Base-by-base conservation (phyloP, 441 rosid genomes). In the Aquilaria agallochum region DNA sequence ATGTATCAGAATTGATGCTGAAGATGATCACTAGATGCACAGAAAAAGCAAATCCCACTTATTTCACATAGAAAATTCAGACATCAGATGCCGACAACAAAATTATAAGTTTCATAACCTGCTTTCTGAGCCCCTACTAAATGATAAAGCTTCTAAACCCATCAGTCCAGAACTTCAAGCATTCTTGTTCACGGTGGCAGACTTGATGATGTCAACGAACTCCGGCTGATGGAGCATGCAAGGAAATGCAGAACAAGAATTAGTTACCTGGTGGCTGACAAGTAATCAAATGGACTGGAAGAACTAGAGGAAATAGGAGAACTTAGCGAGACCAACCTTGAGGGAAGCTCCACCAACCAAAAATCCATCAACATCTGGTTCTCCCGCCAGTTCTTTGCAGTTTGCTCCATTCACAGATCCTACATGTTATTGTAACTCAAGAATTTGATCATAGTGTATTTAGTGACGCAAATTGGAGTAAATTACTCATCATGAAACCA, bases 301-400 rank as follows among this genome's bases (percentile, higher is more conserved):
- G 45, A 40, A 5, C 45, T 7, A 54, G 11, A 45, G 10, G 1
- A 5, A 31, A 61, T 42, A 47, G 1, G 20, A 9, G n/a, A 55
- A 32, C 47, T 31, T 36, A 45, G 50, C 10, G 53, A 12, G 7
- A 57, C 40, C 40, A 62, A 85, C 91, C 95, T 88, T 85, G 49
- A 88, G 68, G 53, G 95, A 85, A 67, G 95, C 95, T 65, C 91
- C 95, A 5, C 89, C 91, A 50, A 88, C 95, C 79, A 88, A 77
- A 75, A 88, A 85, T 54, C 91, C 95, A 63, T 85, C 95, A 13
- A 88, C 77, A 65, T 88, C 88, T 2, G 86, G 76, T 64, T 88
- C 76, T 53, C 50, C 78, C 2, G 86, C 86, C 73, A 85, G 68
- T 62, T 83, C 89, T 66, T 71, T 80, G 88, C 87, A 83, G 72